These are phyloP conservation scores for Cryptosporidium bovis DNA, from an alignment of 169 alveolate genomes.

Conservation along the genomic window DNA sequence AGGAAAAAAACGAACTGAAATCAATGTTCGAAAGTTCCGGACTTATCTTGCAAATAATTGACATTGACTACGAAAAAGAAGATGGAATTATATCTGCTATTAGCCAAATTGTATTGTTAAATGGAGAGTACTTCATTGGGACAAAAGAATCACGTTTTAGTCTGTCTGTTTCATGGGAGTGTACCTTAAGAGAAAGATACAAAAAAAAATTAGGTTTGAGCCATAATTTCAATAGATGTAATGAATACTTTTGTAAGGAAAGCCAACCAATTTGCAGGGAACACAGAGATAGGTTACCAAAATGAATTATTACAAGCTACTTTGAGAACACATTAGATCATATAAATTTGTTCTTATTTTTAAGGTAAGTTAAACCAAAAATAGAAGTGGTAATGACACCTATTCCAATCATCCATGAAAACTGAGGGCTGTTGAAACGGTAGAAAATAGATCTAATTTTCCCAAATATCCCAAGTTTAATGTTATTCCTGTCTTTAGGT, in stretches of 20 bases:
- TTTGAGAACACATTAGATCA: too few species aligned
- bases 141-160: slow-evolving; percentile 70
- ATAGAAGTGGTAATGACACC: slow-evolving; percentile 37
- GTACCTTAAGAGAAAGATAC: slow-evolving; percentile 10
- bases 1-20: slow-evolving; percentile 10
- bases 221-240: slow-evolving; percentile 13
- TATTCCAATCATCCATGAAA: slow-evolving; percentile 60
- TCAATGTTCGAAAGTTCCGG: neutral
- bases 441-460: slow-evolving; percentile 7
- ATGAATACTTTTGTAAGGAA: slow-evolving; percentile 33
- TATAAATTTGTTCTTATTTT: neutral
- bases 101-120: slow-evolving; percentile 39
- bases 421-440: neutral
- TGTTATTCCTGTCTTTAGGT: neutral
- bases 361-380: slow-evolving; percentile 45
- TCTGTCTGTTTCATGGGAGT: slow-evolving; percentile 41
- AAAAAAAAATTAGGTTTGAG: neutral
- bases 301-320: too few species aligned
- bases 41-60: slow-evolving; percentile 17
- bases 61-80: neutral
- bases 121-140: slow-evolving; percentile 55
- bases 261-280: slow-evolving; percentile 37
- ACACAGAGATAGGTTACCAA: slow-evolving; percentile 55
- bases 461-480: neutral
- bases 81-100: slow-evolving; percentile 69